Evolutionary conservation across 2,329 filamentous ascomycete species (phyloP).

Genomic region (Monilinia vaccinii-corymbosi): DNA sequence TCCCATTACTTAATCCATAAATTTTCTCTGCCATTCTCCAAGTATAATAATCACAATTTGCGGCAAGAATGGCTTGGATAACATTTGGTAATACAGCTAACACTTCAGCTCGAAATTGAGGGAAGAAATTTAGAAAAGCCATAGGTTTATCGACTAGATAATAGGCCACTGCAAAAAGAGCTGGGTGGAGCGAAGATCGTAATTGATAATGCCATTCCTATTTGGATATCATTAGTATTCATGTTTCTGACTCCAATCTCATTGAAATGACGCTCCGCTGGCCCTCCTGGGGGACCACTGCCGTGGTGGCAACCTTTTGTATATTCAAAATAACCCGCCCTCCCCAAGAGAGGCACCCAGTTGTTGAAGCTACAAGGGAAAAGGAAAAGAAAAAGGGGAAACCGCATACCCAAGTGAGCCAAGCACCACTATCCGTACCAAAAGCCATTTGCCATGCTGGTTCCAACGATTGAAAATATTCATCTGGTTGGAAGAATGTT

Average conservation of each 20-base stretch:
- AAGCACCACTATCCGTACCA: constrained; percentile 67
- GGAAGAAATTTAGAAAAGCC: constrained; percentile 42
- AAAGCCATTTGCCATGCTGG: constrained; percentile 88
- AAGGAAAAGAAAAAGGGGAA: background rate
- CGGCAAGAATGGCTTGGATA: constrained; percentile 69
- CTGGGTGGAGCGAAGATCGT: constrained; percentile 85
- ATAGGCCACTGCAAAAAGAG: constrained; percentile 73
- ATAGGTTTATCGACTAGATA: constrained; percentile 49
- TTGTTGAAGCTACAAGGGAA: background rate
- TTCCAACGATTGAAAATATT: constrained; percentile 93
- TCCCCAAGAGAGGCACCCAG: background rate
- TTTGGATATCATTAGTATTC: background rate
- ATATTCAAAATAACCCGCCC: background rate
- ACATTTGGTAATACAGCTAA: constrained; percentile 66
- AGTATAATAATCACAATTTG: constrained; percentile 74
- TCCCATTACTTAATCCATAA: constrained; percentile 56
- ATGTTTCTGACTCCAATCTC: constrained; percentile 7
- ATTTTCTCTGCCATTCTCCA: constrained; percentile 71
- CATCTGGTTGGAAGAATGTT: constrained; percentile 97
- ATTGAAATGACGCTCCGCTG: background rate
- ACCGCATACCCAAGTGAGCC: constrained; percentile 82
- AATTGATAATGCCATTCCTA: constrained; percentile 90
- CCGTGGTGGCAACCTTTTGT: background rate
- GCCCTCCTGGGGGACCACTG: background rate
- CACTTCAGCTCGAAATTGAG: constrained; percentile 51